A percentile compares a stretch with the other conserved stretches of the same genome.
Evolutionary conservation across 306 rosid species (phyloP).

Genomic region (Begonia loranthoides): DNA sequence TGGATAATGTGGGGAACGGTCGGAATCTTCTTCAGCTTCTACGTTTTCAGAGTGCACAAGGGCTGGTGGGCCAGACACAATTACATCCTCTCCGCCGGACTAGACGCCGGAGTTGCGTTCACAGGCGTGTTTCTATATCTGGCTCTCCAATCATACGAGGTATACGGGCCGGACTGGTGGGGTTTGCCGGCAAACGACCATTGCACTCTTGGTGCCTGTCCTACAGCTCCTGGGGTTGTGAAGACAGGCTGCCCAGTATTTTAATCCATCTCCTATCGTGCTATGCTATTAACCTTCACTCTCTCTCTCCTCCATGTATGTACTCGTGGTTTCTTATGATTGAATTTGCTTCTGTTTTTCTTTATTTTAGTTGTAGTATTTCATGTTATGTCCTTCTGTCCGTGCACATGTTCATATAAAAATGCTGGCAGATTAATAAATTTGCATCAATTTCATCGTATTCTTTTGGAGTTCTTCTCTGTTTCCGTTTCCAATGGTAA

Average conservation of each 20-base stretch:
- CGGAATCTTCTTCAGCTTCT: constrained; percentile 55
- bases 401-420: no score
- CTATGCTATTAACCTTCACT: no score
- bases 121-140: constrained; percentile 36
- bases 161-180: constrained; percentile 53
- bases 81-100: constrained; percentile 54
- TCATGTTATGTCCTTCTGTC: no score
- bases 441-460: no score
- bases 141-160: constrained; percentile 26
- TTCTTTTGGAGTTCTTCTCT: no score
- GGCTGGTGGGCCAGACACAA: constrained; percentile 67
- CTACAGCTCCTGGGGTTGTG: constrained; percentile 48
- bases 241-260: constrained; percentile 38
- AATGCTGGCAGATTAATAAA: no score
- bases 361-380: no score
- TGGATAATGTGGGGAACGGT: constrained; percentile 37
- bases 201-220: constrained; percentile 47
- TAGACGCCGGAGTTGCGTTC: constrained; percentile 66
- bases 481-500: no score
- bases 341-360: no score
- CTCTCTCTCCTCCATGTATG: no score
- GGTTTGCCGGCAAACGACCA: constrained; percentile 35
- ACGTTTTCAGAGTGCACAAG: constrained; percentile 25
- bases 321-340: no score
- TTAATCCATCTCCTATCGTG: background rate